Evolutionary conservation across 2,329 filamentous ascomycete species (phyloP).

Genomic region (Scedosporium apiospermum): DNA sequence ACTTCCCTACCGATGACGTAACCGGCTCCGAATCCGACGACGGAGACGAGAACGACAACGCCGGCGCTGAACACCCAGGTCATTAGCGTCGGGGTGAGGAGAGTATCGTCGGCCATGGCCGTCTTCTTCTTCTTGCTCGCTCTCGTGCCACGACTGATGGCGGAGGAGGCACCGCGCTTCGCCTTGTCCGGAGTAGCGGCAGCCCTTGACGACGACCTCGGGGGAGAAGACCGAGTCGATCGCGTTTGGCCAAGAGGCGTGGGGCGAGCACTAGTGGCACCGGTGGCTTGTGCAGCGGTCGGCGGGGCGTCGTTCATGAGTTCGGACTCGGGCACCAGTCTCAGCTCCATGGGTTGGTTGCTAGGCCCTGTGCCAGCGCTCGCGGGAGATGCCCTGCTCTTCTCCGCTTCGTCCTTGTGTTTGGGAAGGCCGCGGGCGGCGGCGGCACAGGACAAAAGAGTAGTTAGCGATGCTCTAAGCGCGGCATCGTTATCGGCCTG

Average conservation of each 20-base stretch:
- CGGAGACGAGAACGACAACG: slow-evolving; percentile 57
- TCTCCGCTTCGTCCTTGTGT: slow-evolving; percentile 35
- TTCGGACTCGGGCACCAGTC: slow-evolving; percentile 52
- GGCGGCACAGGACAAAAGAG: slow-evolving; percentile 86
- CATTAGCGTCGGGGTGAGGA: slow-evolving; percentile 50
- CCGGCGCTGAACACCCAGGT: slow-evolving; percentile 59
- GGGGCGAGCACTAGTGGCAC: slow-evolving; percentile 8
- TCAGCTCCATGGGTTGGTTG: slow-evolving; percentile 47
- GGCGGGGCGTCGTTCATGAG: slow-evolving; percentile 30
- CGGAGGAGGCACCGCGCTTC: slow-evolving; percentile 35
- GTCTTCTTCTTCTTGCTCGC: slow-evolving; percentile 47
- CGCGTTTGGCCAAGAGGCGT: slow-evolving; percentile 16
- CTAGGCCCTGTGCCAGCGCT: slow-evolving; percentile 31
- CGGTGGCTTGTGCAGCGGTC: slow-evolving; percentile 4
- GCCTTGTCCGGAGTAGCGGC: slow-evolving; percentile 14
- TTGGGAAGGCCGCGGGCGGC: slow-evolving; percentile 78
- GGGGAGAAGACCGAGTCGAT: slow-evolving; percentile 17
- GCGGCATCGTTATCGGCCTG: slow-evolving; percentile 90
- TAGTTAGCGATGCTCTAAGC: slow-evolving; percentile 85
- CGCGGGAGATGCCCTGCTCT: slow-evolving; percentile 13
- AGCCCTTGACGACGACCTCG: slow-evolving; percentile 18
- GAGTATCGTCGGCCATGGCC: slow-evolving; percentile 26
- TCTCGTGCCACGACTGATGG: slow-evolving; percentile 11
- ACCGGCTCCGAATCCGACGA: slow-evolving; percentile 59
- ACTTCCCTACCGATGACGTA: slow-evolving; percentile 60